phyloP scores from a whole-genome alignment of 192 early-diverging fungal species.

The Mortierella hygrophila region DNA sequence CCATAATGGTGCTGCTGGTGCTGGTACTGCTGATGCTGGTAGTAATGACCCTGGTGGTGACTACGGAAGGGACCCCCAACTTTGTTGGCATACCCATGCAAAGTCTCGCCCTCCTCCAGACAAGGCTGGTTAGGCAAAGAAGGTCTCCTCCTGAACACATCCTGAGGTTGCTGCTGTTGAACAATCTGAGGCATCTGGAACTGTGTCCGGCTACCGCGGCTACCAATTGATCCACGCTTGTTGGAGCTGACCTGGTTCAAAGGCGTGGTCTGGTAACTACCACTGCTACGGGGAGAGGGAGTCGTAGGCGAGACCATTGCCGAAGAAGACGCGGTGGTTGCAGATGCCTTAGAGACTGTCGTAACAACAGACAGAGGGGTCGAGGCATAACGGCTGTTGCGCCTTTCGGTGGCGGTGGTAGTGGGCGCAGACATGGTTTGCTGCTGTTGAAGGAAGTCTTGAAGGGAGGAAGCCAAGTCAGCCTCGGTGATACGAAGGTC shows the following conservation, averaged over 20 bases:
- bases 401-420: background rate
- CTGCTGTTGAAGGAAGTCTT: slow-evolving; percentile 35
- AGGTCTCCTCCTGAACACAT: slow-evolving; percentile 38
- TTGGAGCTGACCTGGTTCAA: slow-evolving; percentile 29
- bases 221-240: slow-evolving; percentile 26
- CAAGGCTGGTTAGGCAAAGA: slow-evolving; percentile 49
- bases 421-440: slow-evolving; percentile 7
- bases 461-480: slow-evolving; percentile 55
- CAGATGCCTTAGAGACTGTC: background rate
- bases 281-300: slow-evolving; percentile 24
- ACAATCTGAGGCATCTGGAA: background rate
- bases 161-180: slow-evolving; percentile 10
- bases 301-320: background rate
- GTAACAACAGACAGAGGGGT: background rate
- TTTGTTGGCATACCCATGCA: slow-evolving; percentile 31
- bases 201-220: background rate
- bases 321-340: background rate
- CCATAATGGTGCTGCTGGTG: too few species aligned
- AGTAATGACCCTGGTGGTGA: slow-evolving; percentile 11
- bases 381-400: slow-evolving; percentile 14
- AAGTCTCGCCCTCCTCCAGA: slow-evolving; percentile 41
- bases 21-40: slow-evolving; percentile 13
- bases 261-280: slow-evolving; percentile 10
- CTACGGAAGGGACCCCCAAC: background rate
- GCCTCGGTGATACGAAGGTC: slow-evolving; percentile 59